These are phyloP conservation scores for Cyberlindnera veronae DNA, from an alignment of 805 yeast genomes.

Conservation along the genomic window DNA sequence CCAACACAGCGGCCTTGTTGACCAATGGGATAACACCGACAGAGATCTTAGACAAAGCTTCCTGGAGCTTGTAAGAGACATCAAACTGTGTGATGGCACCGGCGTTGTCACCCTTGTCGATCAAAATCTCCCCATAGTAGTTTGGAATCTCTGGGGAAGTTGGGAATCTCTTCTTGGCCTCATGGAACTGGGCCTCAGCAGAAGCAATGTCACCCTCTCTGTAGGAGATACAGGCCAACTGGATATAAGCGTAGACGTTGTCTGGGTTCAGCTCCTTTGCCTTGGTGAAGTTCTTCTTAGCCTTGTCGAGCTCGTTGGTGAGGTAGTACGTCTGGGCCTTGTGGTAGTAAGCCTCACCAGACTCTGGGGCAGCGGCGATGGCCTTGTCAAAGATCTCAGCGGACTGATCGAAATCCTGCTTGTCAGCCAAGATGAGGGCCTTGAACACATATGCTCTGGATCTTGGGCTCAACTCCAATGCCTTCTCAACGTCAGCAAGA, in stretches of 20 bases:
- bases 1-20: conserved; percentile 77
- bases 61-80: conserved; percentile 79
- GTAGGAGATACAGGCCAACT: conserved; percentile 88
- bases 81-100: conserved; percentile 84
- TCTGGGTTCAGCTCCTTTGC: conserved; percentile 70
- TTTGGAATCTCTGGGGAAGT: conserved; percentile 89
- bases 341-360: conserved; percentile 88
- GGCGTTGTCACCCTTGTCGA: conserved; percentile 69
- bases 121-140: conserved; percentile 91
- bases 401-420: conserved; percentile 63
- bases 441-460: conserved; percentile 78
- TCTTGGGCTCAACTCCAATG: conserved; percentile 68
- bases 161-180: conserved; percentile 73
- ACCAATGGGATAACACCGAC: conserved; percentile 88
- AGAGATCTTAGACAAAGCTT: conserved; percentile 58
- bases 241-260: conserved; percentile 84
- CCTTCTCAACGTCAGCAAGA: conserved; percentile 55
- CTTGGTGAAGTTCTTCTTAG: conserved; percentile 69
- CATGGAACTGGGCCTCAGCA: conserved; percentile 63
- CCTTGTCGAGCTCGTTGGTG: conserved; percentile 68
- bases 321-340: conserved; percentile 89
- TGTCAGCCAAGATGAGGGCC: conserved; percentile 82
- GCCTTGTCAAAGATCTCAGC: conserved; percentile 74
- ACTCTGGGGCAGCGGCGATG: conserved; percentile 58
- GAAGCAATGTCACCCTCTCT: conserved; percentile 59